Conservation (phyloP, 345 rosid genomes). For the Gossypium thurberi region DNA sequence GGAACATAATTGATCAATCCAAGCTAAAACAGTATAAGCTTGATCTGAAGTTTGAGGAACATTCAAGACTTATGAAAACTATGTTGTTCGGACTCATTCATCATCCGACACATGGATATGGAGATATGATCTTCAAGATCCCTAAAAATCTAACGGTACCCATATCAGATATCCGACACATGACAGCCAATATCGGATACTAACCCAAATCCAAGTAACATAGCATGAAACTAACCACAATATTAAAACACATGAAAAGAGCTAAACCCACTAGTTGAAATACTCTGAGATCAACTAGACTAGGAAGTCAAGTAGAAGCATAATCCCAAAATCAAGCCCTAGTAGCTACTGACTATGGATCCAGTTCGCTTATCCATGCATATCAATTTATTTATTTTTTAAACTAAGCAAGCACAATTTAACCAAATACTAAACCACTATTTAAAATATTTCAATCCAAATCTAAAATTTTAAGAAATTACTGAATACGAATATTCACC, state of each 20-base stretch:
- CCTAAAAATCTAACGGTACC: too few relatives aligned
- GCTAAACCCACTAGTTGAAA: not conserved
- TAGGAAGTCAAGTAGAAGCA: not conserved
- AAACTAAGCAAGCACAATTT: not conserved
- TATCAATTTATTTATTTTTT: too few relatives aligned
- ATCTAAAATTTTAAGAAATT: not conserved
- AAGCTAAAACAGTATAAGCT: not conserved
- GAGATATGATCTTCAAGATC: too few relatives aligned
- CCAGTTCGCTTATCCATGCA: not conserved
- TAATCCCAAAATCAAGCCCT: not conserved
- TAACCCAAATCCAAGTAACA: too few relatives aligned
- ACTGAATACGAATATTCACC: slow-evolving; percentile 22
- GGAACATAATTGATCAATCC: not conserved
- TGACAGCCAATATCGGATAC: too few relatives aligned
- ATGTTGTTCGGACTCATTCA: too few relatives aligned
- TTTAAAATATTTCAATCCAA: not conserved
- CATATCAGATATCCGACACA: too few relatives aligned
- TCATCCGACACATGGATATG: too few relatives aligned
- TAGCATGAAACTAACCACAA: not conserved
- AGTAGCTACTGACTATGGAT: not conserved
- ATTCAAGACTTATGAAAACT: not conserved
- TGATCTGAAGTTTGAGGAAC: not conserved
- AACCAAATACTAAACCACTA: not conserved
- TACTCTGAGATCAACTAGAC: not conserved
- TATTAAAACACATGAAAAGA: not conserved